Base-by-base conservation (phyloP, 495 filamentous ascomycete species). In the Parachaetomium inaequale region DNA sequence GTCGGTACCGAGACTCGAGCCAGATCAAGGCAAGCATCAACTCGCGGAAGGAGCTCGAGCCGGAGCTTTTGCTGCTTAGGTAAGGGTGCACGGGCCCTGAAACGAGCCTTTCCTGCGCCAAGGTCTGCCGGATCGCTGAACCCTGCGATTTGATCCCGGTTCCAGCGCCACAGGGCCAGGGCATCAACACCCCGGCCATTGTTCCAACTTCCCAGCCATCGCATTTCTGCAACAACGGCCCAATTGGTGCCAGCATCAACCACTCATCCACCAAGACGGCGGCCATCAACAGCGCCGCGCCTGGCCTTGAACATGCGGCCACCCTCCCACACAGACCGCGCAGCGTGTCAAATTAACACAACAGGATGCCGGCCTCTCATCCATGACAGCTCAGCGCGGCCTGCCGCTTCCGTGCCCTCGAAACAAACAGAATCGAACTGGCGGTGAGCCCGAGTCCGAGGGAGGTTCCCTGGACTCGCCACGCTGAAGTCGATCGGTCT, bases 271-370 rank as follows among this genome's bases (percentile, higher is more conserved):
- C 3, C 21, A 10, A 17, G n/a, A 7, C 8, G 17, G 42, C 19
- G 4, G 19, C n/a, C 12, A 11, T 19, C 53, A 28, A 28, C 52
- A 57, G 11, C n/a, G 25, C 4, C 59, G 55, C 68, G 61, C 68
- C 58, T 68, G 67, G 71, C 62, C 68, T 56, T 26, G 19, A 58
- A 51, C 53, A 60, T 73, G 68, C 68, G 68, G 45, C 70, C 68
- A 64, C 61, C 59, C 64, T 38, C 64, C 63, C 42, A 63, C 55
- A 36, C 38, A 43, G 25, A 21, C 49, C 36, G 14, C 55, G 34
- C 45, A 61, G 56, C 58, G 38, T 61, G 32, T 63, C 47, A 60
- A 17, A 19, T 63, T 61, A 59, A 55, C 70, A 70, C 68, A 47
- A 59, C 70, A 67, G 54, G 19, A 55, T 63, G 62, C 52, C 60